Evolutionary conservation across 306 rosid genomes (phyloP).

Genomic region (Lagenaria siceraria): DNA sequence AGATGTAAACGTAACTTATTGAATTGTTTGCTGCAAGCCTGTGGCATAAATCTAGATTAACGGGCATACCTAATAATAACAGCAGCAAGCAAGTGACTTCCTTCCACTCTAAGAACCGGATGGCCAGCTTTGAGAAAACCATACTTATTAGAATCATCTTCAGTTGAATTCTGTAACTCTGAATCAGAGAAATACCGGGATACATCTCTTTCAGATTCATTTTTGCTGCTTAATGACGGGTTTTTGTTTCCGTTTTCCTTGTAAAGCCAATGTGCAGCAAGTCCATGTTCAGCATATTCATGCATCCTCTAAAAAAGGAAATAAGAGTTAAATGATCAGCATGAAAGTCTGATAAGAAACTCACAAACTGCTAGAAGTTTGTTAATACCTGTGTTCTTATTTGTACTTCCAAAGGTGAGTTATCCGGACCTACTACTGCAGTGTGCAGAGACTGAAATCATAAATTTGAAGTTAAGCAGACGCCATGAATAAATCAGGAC

Average conservation of each 20-base stretch:
- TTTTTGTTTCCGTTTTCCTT: slow-evolving; percentile 67
- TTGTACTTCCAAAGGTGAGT: slow-evolving; percentile 94
- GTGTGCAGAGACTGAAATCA: slow-evolving; percentile 86
- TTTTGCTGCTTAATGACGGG: slow-evolving; percentile 28
- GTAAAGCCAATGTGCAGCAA: slow-evolving; percentile 98
- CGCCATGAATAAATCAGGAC: slow-evolving; percentile 1
- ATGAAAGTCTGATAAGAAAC: slow-evolving; percentile 9
- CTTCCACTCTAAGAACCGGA: slow-evolving; percentile 94
- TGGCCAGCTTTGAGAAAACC: slow-evolving; percentile 68
- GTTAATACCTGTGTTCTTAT: slow-evolving; percentile 79
- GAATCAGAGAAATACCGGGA: slow-evolving; percentile 45
- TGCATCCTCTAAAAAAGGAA: slow-evolving; percentile 70
- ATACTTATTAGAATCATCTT: slow-evolving; percentile 32
- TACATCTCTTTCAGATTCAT: slow-evolving; percentile 48
- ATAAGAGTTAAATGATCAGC: slow-evolving; percentile 10
- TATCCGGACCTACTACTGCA: slow-evolving; percentile 86
- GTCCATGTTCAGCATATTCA: slow-evolving; percentile 92
- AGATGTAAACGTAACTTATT: slow-evolving; percentile 6
- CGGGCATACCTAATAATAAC: slow-evolving; percentile 53
- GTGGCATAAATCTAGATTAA: neutral
- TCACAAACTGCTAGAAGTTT: slow-evolving; percentile 1
- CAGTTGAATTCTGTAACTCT: slow-evolving; percentile 42
- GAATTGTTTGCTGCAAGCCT: neutral
- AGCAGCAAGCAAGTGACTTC: slow-evolving; percentile 91
- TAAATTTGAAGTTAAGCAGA: slow-evolving; percentile 10